phyloP scores from a whole-genome alignment of 140 eudicot genomes.

The Bidens hawaiensis region DNA sequence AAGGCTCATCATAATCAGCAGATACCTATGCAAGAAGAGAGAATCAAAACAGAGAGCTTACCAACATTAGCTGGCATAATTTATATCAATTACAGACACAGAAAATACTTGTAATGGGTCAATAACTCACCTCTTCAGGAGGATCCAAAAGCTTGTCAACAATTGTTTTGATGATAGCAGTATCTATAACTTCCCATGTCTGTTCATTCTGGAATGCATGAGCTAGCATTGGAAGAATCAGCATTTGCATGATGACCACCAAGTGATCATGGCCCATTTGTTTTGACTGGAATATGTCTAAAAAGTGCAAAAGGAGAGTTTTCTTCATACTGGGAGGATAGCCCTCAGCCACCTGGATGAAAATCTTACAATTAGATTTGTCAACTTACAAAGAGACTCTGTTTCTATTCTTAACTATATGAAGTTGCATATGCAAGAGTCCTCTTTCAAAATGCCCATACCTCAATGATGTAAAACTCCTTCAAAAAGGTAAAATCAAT shows the following conservation, averaged over 20 bases:
- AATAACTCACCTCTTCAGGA: constrained; percentile 82
- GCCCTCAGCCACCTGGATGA: constrained; percentile 92
- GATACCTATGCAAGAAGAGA: constrained; percentile 57
- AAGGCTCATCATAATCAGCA: constrained; percentile 96
- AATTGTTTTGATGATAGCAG: constrained; percentile 77
- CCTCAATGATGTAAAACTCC: constrained; percentile 98
- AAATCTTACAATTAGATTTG: not conserved
- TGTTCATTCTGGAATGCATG: constrained; percentile 95
- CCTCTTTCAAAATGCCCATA: constrained; percentile 18
- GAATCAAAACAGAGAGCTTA: not conserved
- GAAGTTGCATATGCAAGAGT: constrained; percentile 9
- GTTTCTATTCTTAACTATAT: not conserved
- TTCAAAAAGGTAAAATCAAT: constrained; percentile 91
- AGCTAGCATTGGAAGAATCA: constrained; percentile 95
- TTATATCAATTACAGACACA: not conserved
- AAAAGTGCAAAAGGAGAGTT: constrained; percentile 77
- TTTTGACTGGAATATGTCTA: constrained; percentile 79
- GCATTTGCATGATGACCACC: constrained; percentile 99
- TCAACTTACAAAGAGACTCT: not conserved
- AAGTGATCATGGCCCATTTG: constrained; percentile 91
- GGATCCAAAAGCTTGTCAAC: constrained; percentile 97
- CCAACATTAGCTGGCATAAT: not conserved
- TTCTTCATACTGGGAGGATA: constrained; percentile 86
- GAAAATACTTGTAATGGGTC: not conserved
- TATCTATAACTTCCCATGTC: constrained; percentile 96